phyloP scores from a whole-genome alignment of 2,329 filamentous ascomycete species.

The Westerdykella sp. region DNA sequence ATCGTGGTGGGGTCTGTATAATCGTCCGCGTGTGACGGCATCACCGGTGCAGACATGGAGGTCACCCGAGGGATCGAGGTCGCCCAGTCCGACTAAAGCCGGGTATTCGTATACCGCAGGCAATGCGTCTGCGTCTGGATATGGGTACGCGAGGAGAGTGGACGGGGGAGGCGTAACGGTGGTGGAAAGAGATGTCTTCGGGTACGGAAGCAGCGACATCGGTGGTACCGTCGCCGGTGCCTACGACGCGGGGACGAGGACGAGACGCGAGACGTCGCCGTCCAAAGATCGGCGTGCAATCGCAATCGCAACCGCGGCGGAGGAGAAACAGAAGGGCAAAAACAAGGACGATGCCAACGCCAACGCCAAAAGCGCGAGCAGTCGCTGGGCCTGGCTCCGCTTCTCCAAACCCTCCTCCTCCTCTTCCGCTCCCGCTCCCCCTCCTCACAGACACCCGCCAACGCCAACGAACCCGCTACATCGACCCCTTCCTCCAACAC shows the following conservation, averaged over 20 bases:
- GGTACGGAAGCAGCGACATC: conserved; percentile 12
- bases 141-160: background rate
- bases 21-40: conserved; percentile 6
- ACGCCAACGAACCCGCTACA: conserved; percentile 13
- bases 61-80: conserved; percentile 7
- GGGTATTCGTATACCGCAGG: background rate
- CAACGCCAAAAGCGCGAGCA: conserved; percentile 8
- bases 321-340: conserved; percentile 7
- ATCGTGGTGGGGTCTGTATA: conserved; percentile 11
- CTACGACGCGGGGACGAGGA: background rate
- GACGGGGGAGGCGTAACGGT: too few relatives aligned
- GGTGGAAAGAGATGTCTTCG: conserved; percentile 13
- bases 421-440: conserved; percentile 1
- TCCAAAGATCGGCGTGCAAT: too few relatives aligned
- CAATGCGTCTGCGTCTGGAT: background rate
- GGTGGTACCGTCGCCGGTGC: conserved; percentile 6
- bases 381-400: conserved; percentile 23
- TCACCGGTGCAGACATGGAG: background rate
- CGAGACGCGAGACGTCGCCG: too few relatives aligned
- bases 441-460: background rate
- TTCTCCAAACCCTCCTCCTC: conserved; percentile 14
- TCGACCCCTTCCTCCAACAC: conserved; percentile 15
- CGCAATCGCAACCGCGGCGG: too few relatives aligned
- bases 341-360: conserved; percentile 4
- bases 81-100: conserved; percentile 16